A percentile compares a stretch with the other conserved stretches of the same genome.
Conservation (phyloP, 2,329 filamentous ascomycete species). For the Colletotrichum sp. region DNA sequence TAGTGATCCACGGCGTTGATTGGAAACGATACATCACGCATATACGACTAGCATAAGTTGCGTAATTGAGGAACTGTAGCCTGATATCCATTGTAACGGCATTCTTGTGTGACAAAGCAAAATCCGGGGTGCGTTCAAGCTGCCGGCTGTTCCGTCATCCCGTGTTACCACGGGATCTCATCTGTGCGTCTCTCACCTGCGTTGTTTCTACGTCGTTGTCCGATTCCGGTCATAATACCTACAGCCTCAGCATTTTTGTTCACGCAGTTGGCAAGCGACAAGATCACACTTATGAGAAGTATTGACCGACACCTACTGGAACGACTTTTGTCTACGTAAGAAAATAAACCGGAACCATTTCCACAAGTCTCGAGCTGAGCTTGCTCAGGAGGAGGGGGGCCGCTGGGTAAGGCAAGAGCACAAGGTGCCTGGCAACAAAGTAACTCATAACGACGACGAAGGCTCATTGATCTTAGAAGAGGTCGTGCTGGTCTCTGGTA, state of each 20-base stretch:
- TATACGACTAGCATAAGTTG: neutral
- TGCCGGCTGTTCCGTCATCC: neutral
- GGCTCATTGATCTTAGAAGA: neutral
- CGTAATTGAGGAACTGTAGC: neutral
- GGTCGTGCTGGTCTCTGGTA: neutral
- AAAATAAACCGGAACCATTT: neutral
- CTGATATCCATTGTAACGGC: neutral
- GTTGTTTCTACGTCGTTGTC: neutral
- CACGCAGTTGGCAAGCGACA: neutral
- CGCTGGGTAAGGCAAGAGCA: neutral
- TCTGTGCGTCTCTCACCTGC: neutral
- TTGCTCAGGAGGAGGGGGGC: neutral
- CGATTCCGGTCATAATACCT: neutral
- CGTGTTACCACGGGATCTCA: neutral
- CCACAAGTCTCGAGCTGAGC: too few species aligned
- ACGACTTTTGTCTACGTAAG: neutral
- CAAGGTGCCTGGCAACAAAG: neutral
- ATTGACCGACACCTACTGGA: neutral
- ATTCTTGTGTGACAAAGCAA: neutral
- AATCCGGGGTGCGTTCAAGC: neutral
- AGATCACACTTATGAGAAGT: neutral
- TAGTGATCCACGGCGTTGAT: neutral
- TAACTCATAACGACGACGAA: neutral
- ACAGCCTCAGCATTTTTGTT: neutral
- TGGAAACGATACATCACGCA: neutral